Conservation (phyloP, 495 filamentous ascomycete species). For the Aspergillus asperescens region DNA sequence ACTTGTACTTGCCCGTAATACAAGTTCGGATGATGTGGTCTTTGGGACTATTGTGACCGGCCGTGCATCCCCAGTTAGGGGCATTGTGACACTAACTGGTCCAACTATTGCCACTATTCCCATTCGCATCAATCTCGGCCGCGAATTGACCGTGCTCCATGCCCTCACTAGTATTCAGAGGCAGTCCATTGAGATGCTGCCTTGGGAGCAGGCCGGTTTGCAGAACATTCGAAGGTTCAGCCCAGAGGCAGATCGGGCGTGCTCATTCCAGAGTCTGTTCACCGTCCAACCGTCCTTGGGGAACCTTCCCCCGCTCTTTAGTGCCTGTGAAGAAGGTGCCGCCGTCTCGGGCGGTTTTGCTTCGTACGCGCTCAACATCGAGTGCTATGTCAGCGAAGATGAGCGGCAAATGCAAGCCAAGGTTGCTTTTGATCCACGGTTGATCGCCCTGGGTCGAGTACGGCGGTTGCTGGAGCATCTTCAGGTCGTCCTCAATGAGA, state of each 20-base stretch:
- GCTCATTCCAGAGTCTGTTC: conserved; percentile 48
- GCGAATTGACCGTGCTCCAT: background rate
- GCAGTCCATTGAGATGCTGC: conserved; percentile 18
- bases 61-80: conserved; percentile 9
- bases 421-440: background rate
- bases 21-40: conserved; percentile 25
- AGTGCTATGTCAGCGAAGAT: background rate
- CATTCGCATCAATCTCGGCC: conserved; percentile 33
- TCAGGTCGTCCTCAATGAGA: background rate
- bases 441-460: background rate
- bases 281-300: conserved; percentile 30
- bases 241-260: conserved; percentile 46
- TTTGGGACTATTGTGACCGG: conserved; percentile 35
- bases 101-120: conserved; percentile 56
- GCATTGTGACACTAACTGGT: conserved; percentile 10
- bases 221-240: conserved; percentile 50
- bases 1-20: conserved; percentile 20
- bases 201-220: conserved; percentile 41
- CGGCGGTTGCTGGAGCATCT: background rate
- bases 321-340: background rate
- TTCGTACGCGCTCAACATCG: background rate
- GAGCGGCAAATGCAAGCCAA: background rate
- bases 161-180: background rate
- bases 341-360: background rate
- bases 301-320: background rate